Evolutionary conservation across 495 filamentous ascomycete genomes (phyloP).

Genomic region (Xylaria flabelliformis): DNA sequence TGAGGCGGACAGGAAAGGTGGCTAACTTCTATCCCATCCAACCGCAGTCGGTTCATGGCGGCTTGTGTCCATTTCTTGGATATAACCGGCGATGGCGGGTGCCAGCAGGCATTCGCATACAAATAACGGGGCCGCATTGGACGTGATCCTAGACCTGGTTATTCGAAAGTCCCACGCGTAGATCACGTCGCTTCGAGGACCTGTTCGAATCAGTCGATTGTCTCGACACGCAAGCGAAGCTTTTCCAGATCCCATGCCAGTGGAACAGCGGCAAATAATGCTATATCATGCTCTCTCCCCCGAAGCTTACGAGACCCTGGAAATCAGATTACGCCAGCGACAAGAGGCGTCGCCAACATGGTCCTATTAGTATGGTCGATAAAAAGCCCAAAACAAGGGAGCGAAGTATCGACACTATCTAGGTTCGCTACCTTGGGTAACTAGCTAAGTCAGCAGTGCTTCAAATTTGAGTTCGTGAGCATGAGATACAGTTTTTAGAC

Average conservation of each 20-base stretch:
- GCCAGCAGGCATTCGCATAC: constrained; percentile 27
- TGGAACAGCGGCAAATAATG: neutral
- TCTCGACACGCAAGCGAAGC: neutral
- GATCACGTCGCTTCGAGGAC: neutral
- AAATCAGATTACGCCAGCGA: neutral
- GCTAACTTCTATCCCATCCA: constrained; percentile 35
- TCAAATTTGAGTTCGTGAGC: neutral
- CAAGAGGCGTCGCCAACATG: neutral
- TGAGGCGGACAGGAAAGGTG: constrained; percentile 60
- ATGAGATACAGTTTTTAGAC: constrained; percentile 11
- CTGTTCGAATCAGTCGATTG: neutral
- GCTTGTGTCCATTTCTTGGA: constrained; percentile 33
- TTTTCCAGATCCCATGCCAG: neutral
- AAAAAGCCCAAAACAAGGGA: neutral
- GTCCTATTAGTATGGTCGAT: neutral
- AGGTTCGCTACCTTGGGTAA: neutral
- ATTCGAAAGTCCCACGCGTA: neutral
- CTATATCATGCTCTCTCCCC: neutral
- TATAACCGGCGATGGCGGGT: constrained; percentile 28
- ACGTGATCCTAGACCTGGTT: constrained; percentile 23
- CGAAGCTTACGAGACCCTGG: neutral
- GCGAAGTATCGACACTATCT: constrained; percentile 1
- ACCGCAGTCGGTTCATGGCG: constrained; percentile 29
- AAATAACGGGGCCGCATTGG: constrained; percentile 31
- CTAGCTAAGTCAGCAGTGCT: constrained; percentile 15